Evolutionary conservation across 208 protist genomes (phyloP).

Genomic region (Acanthamoeba quina): DNA sequence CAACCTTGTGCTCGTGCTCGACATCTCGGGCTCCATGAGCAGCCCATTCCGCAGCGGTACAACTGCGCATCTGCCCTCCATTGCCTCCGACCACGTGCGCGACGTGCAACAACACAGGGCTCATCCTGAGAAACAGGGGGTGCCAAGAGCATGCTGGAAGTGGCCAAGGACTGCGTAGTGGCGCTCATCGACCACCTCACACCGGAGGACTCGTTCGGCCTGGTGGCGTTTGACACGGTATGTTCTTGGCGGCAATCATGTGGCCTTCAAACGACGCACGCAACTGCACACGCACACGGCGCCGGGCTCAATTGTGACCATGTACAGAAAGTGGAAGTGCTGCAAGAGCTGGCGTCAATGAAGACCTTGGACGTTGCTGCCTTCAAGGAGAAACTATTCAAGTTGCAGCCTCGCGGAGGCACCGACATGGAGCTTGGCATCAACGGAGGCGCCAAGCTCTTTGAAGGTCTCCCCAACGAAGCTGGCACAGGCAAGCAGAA

Average conservation of each 20-base stretch:
- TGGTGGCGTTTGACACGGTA: neutral
- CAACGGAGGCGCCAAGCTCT: neutral
- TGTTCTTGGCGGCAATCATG: neutral
- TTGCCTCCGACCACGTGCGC: neutral
- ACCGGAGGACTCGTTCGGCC: neutral
- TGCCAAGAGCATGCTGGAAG: neutral
- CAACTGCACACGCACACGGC: no score
- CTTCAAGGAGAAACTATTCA: neutral
- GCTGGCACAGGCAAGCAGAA: neutral
- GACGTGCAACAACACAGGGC: neutral
- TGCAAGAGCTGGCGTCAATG: neutral
- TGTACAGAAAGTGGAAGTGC: neutral
- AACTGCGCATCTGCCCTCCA: neutral
- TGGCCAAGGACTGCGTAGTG: conserved; percentile 4
- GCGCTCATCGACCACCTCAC: neutral
- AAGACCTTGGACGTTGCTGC: neutral
- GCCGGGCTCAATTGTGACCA: no score
- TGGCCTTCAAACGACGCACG: no score
- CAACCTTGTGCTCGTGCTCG: neutral
- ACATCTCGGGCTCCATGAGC: conserved; percentile 5
- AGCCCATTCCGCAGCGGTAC: neutral
- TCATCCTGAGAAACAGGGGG: neutral
- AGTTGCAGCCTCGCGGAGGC: neutral
- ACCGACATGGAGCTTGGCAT: neutral
- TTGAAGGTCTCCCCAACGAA: neutral